These are phyloP conservation scores for Aspergillus proliferans DNA, from an alignment of 2,329 filamentous ascomycete genomes.

Conservation along the genomic window DNA sequence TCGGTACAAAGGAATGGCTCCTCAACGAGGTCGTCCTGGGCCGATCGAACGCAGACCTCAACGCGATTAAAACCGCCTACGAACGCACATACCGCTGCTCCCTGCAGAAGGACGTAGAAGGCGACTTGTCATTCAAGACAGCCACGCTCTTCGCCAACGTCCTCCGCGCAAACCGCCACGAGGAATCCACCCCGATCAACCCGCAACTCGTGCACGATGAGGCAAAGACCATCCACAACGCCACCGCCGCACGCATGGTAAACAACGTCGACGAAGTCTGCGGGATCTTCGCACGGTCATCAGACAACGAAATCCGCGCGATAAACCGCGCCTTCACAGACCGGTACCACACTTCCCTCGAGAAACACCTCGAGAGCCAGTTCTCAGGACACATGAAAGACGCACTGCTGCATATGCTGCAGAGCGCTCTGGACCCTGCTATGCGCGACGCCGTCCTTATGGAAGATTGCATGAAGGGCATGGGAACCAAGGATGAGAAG, in stretches of 20 bases:
- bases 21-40: slow-evolving; percentile 81
- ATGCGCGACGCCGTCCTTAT: slow-evolving; percentile 75
- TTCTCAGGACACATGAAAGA: slow-evolving; percentile 92
- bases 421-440: slow-evolving; percentile 69
- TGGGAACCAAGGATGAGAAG: slow-evolving; percentile 79
- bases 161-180: slow-evolving; percentile 64
- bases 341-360: slow-evolving; percentile 64
- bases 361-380: slow-evolving; percentile 68
- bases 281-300: slow-evolving; percentile 67
- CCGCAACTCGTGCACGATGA: slow-evolving; percentile 70
- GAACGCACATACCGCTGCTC: slow-evolving; percentile 58
- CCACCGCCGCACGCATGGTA: slow-evolving; percentile 63
- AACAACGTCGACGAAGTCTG: slow-evolving; percentile 52
- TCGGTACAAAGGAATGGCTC: slow-evolving; percentile 78
- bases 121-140: slow-evolving; percentile 80
- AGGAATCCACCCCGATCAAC: slow-evolving; percentile 69
- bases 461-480: slow-evolving; percentile 80
- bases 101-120: slow-evolving; percentile 66
- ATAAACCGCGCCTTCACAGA: slow-evolving; percentile 69
- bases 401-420: slow-evolving; percentile 73
- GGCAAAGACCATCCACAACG: slow-evolving; percentile 67
- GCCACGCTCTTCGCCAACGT: slow-evolving; percentile 80
- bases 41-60: slow-evolving; percentile 79
- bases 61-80: slow-evolving; percentile 77
- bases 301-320: slow-evolving; percentile 76